Evolutionary conservation across 345 rosid genomes (phyloP).

Genomic region (Pugionium cornutum): DNA sequence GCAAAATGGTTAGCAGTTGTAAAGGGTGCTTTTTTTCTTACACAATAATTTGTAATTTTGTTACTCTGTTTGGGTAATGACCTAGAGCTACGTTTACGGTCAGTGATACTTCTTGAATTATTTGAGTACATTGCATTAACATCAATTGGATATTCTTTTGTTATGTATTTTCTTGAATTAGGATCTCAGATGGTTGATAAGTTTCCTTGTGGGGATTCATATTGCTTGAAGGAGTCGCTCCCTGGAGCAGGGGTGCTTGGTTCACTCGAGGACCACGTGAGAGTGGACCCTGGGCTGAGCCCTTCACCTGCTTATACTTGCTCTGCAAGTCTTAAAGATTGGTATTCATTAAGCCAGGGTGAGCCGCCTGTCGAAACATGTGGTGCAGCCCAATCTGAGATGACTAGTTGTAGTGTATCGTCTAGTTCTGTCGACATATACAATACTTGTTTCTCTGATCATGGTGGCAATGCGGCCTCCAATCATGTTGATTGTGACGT

Average conservation of each 20-base stretch:
- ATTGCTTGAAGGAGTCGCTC: slow-evolving; percentile 33
- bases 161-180: slow-evolving; percentile 35
- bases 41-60: background rate
- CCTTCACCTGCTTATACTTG: slow-evolving; percentile 44
- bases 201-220: slow-evolving; percentile 24
- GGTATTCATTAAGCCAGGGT: slow-evolving; percentile 37
- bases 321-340: slow-evolving; percentile 51
- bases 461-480: slow-evolving; percentile 34
- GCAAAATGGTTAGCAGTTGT: slow-evolving; percentile 44
- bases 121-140: background rate
- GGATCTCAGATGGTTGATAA: slow-evolving; percentile 46
- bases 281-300: slow-evolving; percentile 38
- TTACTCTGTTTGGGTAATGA: background rate
- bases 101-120: background rate
- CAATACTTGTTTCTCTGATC: slow-evolving; percentile 37
- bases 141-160: slow-evolving; percentile 11
- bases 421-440: slow-evolving; percentile 48
- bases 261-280: slow-evolving; percentile 40
- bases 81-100: background rate
- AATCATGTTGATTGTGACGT: slow-evolving; percentile 27
- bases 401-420: slow-evolving; percentile 48
- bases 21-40: background rate
- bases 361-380: slow-evolving; percentile 38
- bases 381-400: slow-evolving; percentile 47
- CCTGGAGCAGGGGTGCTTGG: slow-evolving; percentile 28